phyloP scores from a whole-genome alignment of 768 basidiomycete genomes.

The Pleurotus salmoneostramineus region DNA sequence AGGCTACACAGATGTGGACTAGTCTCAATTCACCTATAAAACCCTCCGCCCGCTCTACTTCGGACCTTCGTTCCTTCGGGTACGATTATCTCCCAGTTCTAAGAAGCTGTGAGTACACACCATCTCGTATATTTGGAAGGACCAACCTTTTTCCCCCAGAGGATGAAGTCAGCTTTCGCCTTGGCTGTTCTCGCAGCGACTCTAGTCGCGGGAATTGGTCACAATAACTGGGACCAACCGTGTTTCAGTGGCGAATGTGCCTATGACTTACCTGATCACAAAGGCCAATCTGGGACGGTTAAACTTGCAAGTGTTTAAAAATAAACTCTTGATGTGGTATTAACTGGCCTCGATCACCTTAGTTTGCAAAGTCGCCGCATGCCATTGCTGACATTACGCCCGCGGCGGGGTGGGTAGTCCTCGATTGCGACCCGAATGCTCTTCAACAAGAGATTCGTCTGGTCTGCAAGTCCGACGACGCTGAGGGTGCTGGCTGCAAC shows the following conservation, averaged over 20 bases:
- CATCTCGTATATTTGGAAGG: neutral
- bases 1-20: too few species aligned
- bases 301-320: neutral
- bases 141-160: neutral
- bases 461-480: neutral
- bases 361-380: neutral
- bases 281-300: neutral
- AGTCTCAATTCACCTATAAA: too few species aligned
- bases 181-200: neutral
- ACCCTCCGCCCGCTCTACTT: too few species aligned
- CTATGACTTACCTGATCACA: neutral
- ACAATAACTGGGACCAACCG: neutral
- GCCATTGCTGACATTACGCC: neutral
- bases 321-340: too few species aligned
- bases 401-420: neutral
- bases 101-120: too few species aligned
- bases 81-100: too few species aligned
- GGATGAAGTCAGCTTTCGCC: neutral
- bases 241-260: neutral
- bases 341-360: too few species aligned
- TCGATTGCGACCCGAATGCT: neutral
- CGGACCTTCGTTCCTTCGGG: too few species aligned
- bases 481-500: constrained; percentile 20
- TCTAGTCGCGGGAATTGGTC: neutral
- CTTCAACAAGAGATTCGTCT: neutral